Evolutionary conservation across 2,329 filamentous ascomycete species (phyloP), one percentile per base, ranked within the genome.

Genomic region (Zopfia rhizophila): DNA sequence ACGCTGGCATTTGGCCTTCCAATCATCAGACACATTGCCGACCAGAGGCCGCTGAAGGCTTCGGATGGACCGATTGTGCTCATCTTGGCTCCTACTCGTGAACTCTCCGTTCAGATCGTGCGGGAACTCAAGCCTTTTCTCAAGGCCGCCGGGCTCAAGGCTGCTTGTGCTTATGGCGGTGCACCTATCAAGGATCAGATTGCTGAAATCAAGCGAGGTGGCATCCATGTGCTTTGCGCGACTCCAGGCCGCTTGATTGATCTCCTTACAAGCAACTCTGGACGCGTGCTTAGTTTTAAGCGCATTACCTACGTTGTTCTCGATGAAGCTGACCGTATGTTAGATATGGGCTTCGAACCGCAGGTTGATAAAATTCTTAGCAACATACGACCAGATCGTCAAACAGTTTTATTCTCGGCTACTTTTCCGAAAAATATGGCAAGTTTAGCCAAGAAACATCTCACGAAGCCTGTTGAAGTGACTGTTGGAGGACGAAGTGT

Each of bases 291-390:
- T 10, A 97, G 95, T 64, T 79, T 99, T 45, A 86, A 83, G 58
- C 84, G 94, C 53, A 90, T 96, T 10, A 94, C 91, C 0, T 99
- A 97, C 69, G 86, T 97, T 17, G 94, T 99, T 8, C 83, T 99
- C 30, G 94, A 99, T 68, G 94, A 99, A 75, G 94, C 94, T 35
- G 94, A 99, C 73, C 88, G 94, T 52, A 97, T 99, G 94, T 97
- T 97, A 68, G 94, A 99, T 70, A 97, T 99, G 94, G 94, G 94
- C 11, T 99, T 99, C 66, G 93, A 96, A 73, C 93, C 94, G 2
- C 94, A 99, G 71, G 92, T 99, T 41, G 94, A 94, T 85, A 97
- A 96, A 72, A 94, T 99, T 47, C 86, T 97, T 67, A 85, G 86
- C 56, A 96, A 94, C 63, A 89, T 96, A 69, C 87, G 94, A 35